Conservation (phyloP, 352 stramenopile species). For the Pythium chondricola region DNA sequence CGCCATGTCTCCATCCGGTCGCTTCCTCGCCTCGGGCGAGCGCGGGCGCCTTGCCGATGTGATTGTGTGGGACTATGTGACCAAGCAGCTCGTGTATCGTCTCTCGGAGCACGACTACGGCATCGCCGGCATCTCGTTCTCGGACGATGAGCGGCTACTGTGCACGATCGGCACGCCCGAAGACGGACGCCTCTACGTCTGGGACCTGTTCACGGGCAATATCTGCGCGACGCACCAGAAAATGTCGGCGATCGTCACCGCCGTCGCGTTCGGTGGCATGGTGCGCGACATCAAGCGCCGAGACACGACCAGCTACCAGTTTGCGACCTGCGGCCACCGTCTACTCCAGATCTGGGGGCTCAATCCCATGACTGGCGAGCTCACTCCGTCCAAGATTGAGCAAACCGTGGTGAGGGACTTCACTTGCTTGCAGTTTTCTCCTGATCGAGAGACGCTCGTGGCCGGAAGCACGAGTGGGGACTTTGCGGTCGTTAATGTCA, state of each 20-base stretch:
- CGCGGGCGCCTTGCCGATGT: slow-evolving; percentile 76
- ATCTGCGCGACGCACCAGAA: slow-evolving; percentile 85
- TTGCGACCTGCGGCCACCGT: slow-evolving; percentile 76
- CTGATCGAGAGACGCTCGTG: slow-evolving; percentile 75
- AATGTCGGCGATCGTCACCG: slow-evolving; percentile 44
- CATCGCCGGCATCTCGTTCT: slow-evolving; percentile 85
- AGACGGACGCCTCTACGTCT: slow-evolving; percentile 86
- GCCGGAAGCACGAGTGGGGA: slow-evolving; percentile 85
- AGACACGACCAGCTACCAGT: slow-evolving; percentile 84
- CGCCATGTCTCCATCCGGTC: slow-evolving; percentile 64
- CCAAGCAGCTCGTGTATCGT: slow-evolving; percentile 63
- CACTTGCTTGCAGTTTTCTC: slow-evolving; percentile 77
- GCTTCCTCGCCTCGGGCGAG: slow-evolving; percentile 83
- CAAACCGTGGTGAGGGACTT: slow-evolving; percentile 76
- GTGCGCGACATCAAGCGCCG: slow-evolving; percentile 87
- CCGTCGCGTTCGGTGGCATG: slow-evolving; percentile 80
- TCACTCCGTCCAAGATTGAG: slow-evolving; percentile 64
- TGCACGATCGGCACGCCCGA: slow-evolving; percentile 69
- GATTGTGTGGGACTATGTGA: slow-evolving; percentile 86
- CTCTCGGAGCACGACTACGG: slow-evolving; percentile 89
- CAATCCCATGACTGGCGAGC: slow-evolving; percentile 78
- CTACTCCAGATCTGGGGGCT: slow-evolving; percentile 82
- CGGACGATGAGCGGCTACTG: slow-evolving; percentile 86
- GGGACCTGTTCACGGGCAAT: slow-evolving; percentile 85
- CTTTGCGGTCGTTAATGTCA: slow-evolving; percentile 77